Evolutionary conservation across 768 basidiomycete genomes (phyloP).

Genomic region (Melanogaster broomeanus): DNA sequence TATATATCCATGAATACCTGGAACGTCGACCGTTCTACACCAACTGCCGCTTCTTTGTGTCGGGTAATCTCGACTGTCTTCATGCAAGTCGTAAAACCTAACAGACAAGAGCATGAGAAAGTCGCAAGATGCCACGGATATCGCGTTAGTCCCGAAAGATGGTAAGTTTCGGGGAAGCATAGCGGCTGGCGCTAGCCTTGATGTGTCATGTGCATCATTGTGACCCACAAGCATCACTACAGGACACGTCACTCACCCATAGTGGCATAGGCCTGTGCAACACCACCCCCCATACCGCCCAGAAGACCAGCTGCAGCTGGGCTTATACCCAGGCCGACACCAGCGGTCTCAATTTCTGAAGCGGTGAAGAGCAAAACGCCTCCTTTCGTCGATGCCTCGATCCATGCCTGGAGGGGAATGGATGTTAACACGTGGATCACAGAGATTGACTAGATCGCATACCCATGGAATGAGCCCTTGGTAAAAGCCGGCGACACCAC

Average conservation of each 20-base stretch:
- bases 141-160: slow-evolving; percentile 13
- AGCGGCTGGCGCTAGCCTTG: slow-evolving; percentile 22
- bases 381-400: slow-evolving; percentile 98
- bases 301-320: slow-evolving; percentile 85
- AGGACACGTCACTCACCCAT: slow-evolving; percentile 75
- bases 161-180: slow-evolving; percentile 11
- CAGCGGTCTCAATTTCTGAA: slow-evolving; percentile 84
- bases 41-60: slow-evolving; percentile 84
- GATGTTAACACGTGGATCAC: not conserved
- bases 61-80: slow-evolving; percentile 98
- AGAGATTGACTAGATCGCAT: slow-evolving; percentile 25
- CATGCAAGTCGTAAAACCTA: slow-evolving; percentile 99
- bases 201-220: slow-evolving; percentile 16
- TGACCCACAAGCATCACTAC: slow-evolving; percentile 1
- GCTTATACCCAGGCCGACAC: slow-evolving; percentile 65
- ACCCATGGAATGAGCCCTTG: slow-evolving; percentile 99
- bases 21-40: slow-evolving; percentile 90
- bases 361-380: slow-evolving; percentile 95
- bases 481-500: slow-evolving; percentile 88
- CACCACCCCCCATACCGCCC: slow-evolving; percentile 97
- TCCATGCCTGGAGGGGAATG: slow-evolving; percentile 77
- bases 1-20: slow-evolving; percentile 95
- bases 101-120: slow-evolving; percentile 11
- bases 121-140: not conserved
- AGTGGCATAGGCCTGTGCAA: slow-evolving; percentile 98